Percentiles rank a stretch among this genome's conserved stretches.
These are phyloP conservation scores for Blastomyces gilchristii DNA, from an alignment of 2,329 filamentous ascomycete species.

Conservation along the genomic window DNA sequence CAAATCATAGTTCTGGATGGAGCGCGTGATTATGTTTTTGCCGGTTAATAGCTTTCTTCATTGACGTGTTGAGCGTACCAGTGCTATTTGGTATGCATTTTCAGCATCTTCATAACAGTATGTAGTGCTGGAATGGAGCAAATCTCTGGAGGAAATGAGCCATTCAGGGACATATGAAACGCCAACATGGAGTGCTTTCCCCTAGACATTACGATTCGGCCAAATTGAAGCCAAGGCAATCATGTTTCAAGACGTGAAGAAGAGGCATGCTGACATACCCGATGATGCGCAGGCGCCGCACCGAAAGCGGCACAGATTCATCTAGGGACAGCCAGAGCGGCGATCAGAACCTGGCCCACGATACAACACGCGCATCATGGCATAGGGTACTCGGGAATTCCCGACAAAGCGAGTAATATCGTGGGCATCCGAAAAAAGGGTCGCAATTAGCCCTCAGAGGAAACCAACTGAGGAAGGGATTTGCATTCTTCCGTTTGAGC, in stretches of 20 bases:
- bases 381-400: background rate
- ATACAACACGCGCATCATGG: background rate
- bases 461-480: background rate
- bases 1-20: background rate
- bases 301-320: background rate
- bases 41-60: background rate
- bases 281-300: background rate
- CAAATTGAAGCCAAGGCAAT: background rate
- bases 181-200: background rate
- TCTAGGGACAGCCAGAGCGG: background rate
- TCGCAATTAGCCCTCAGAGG: background rate
- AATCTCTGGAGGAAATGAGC: background rate
- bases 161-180: background rate
- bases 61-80: background rate
- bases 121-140: background rate
- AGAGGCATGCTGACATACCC: background rate
- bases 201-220: background rate
- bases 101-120: background rate
- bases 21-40: background rate
- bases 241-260: background rate
- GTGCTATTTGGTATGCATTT: background rate
- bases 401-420: background rate
- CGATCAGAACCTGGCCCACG: background rate
- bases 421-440: background rate
- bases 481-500: background rate